Evolutionary conservation across 1,284 basidiomycete species (phyloP), one percentile per base, ranked within the genome.

Genomic region (Schizophyllum amplum): DNA sequence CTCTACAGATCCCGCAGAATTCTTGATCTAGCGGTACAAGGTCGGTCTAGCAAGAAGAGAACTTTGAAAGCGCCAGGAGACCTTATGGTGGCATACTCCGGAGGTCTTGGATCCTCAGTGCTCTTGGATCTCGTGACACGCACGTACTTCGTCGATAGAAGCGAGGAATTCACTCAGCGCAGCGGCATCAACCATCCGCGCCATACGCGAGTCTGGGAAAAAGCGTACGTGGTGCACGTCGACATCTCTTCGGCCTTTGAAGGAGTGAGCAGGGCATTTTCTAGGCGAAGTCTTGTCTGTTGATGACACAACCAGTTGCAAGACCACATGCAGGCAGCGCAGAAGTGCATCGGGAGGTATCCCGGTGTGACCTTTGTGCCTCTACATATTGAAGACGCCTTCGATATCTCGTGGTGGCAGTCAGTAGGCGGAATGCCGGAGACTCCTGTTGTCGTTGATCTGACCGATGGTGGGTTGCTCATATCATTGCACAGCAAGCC

Each of bases 81-180:
- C 59, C 70, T 91, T 3, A 68, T 84, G 3, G 66, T 92, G 21
- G 88, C 77, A 0, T 81, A 83, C 60, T 91, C 89, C 26, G 89
- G 90, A 9, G 88, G 89, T 2, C 72, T 89, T 0, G 84, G 85
- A 4, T 89, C 89, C 0, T 81, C 83, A 0, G 75, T 88, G 1
- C 73, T 90, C 4, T 72, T 91, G n/a, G 84, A 90, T 65, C 71
- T 90, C 23, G 72, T 90, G 1, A 71, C 81, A 42, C 74, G 74
- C 60, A 78, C 75, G n/a, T 91, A 90, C 67, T 79, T 87, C 53
- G 65, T 73, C 1, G 67, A 71, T 4, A 59, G 58, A 21, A 60
- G 68, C 9, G 64, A 69, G 7, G 63, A 63, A 4, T 66, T 69
- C 49, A 56, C 63, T n/a, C 78, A 72, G 65, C 83, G 83, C 11